Base-by-base conservation (phyloP, 768 basidiomycete genomes). In the Tricholoma saponaceum region DNA sequence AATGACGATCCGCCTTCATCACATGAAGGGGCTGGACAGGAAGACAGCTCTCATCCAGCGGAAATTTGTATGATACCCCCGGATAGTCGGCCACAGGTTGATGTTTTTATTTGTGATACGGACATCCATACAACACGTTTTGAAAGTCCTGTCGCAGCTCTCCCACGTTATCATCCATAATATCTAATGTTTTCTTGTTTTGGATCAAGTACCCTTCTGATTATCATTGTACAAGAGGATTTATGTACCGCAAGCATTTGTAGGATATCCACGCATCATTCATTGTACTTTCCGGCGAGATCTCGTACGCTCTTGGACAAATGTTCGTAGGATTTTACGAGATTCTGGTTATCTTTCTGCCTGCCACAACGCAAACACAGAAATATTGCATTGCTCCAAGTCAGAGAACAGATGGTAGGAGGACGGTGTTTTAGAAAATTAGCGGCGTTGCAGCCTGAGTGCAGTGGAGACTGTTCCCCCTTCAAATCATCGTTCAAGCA, bases 81-180 rank as follows among this genome's bases (percentile, higher is more conserved):
- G 23, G 47, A 28, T 43, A 37, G 53, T 52, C 33, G 39, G 20
- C 47, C 14, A 14, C 18, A 32, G 25, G 46, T 28, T 22, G 26
- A 39, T 16, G 33, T 57, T 58, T 39, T 50, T 35, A 35, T 49
- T 23, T 37, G 20, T 32, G 20, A 25, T 52, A 35, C 33, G 14
- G 56, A 59, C 22, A 30, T 4, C 23, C 35, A 55, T 47, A 37
- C 56, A 26, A 37, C 23, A 3, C 54, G 43, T 43, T 59, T 65
- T 4, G 62, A 64, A 44, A 63, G 65, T 51, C 65, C 62, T 39
- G 58, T 64, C 51, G 52, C 64, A 16, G 60, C 57, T 57, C 60
- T 47, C 32, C 62, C 64, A 20, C 44, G 57, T 33, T 67, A 67
- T 61, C 51, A 62, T 49, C 61, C 61, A 22, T 62, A 61, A 59